Percentiles rank a stretch among this genome's conserved stretches.
phyloP scores from a whole-genome alignment of 2,329 filamentous ascomycete species.

The Fusarium globosum region DNA sequence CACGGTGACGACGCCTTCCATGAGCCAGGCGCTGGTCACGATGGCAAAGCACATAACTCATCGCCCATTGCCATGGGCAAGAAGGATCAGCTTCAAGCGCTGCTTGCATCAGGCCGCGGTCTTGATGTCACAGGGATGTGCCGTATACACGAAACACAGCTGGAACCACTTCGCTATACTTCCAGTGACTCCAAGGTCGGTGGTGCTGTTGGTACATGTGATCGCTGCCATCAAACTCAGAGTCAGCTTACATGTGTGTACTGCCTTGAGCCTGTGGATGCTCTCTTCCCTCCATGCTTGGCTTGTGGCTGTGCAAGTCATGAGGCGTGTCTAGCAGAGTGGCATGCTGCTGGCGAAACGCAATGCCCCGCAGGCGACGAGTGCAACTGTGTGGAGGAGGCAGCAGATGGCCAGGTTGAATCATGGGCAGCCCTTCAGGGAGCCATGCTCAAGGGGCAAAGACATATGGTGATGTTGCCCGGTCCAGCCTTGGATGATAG shows the following conservation, averaged over 20 bases:
- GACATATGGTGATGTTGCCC: conserved; percentile 44
- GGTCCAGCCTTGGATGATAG: conserved; percentile 44
- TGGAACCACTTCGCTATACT: conserved; percentile 67
- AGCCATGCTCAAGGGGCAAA: conserved; percentile 50
- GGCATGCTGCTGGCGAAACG: conserved; percentile 67
- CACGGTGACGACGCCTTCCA: conserved; percentile 49
- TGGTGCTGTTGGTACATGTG: conserved; percentile 62
- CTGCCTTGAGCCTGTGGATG: conserved; percentile 69
- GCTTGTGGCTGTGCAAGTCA: conserved; percentile 72
- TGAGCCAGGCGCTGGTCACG: conserved; percentile 53
- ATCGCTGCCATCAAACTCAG: conserved; percentile 65
- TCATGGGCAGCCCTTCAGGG: conserved; percentile 65
- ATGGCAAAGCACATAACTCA: conserved; percentile 52
- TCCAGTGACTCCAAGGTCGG: conserved; percentile 53
- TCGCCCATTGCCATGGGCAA: conserved; percentile 68
- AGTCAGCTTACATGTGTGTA: conserved; percentile 70
- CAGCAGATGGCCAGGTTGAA: conserved; percentile 67
- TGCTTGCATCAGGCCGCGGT: conserved; percentile 65
- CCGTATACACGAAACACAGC: conserved; percentile 69
- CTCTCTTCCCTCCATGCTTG: conserved; percentile 70
- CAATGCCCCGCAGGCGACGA: conserved; percentile 73
- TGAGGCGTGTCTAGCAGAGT: conserved; percentile 67
- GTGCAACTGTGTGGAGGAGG: conserved; percentile 69
- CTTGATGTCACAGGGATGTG: conserved; percentile 73
- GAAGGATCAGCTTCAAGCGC: conserved; percentile 62